Conservation (phyloP, 306 rosid species). For the Lupinus albus region DNA sequence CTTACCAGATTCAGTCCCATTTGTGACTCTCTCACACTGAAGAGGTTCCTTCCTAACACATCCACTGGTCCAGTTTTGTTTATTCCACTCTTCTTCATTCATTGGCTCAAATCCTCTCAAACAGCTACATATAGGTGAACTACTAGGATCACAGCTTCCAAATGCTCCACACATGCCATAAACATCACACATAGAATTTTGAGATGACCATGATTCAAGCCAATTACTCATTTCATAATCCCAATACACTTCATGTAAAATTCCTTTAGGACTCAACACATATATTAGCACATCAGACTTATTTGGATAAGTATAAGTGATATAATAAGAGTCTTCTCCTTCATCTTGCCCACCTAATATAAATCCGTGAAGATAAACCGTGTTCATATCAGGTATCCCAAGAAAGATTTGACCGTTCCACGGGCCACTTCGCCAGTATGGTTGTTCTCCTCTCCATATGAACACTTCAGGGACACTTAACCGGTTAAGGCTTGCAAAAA, state of each 20-base stretch:
- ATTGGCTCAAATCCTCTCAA: constrained; percentile 53
- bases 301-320: not conserved
- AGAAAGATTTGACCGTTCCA: constrained; percentile 39
- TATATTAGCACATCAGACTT: not conserved
- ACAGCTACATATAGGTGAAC: constrained; percentile 49
- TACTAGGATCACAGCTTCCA: constrained; percentile 43
- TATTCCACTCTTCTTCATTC: constrained; percentile 43
- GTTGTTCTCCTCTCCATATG: constrained; percentile 13
- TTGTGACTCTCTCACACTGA: constrained; percentile 31
- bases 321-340: not conserved
- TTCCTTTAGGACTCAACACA: not conserved
- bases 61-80: constrained; percentile 43
- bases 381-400: constrained; percentile 30
- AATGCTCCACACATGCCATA: constrained; percentile 43
- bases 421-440: constrained; percentile 40
- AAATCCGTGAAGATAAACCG: constrained; percentile 26
- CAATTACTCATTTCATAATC: not conserved
- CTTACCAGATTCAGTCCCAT: not conserved
- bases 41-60: constrained; percentile 44
- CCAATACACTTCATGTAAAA: constrained; percentile 1
- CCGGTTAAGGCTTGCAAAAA: constrained; percentile 26
- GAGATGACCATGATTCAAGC: not conserved
- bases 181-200: constrained; percentile 29
- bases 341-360: not conserved
- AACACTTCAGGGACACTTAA: constrained; percentile 12